Percentiles rank a stretch among this genome's conserved stretches.
Evolutionary conservation across 2,329 filamentous ascomycete genomes (phyloP).

Genomic region (Rhynchosporium secalis): DNA sequence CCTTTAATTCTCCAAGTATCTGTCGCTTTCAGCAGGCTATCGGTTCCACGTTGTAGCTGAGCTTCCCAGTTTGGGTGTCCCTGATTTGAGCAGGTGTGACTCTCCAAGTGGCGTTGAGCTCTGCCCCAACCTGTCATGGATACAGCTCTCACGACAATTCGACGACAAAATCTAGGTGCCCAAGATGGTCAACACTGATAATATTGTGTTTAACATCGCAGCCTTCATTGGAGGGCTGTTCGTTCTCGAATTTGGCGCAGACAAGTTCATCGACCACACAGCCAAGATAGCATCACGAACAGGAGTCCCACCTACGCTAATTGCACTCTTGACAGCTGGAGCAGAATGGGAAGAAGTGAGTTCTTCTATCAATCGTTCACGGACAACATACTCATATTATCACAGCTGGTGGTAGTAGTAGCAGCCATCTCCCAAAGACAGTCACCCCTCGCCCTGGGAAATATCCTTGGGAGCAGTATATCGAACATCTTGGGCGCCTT

Average conservation of each 20-base stretch:
- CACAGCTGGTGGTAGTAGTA: constrained; percentile 50
- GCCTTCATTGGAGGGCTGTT: constrained; percentile 49
- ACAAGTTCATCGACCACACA: constrained; percentile 54
- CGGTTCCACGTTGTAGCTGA: constrained; percentile 1
- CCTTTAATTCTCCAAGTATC: constrained; percentile 4
- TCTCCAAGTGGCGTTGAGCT: neutral
- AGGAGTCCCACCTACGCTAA: constrained; percentile 48
- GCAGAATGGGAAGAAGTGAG: constrained; percentile 57
- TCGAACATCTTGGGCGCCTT: constrained; percentile 58
- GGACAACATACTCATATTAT: constrained; percentile 11
- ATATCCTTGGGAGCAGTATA: constrained; percentile 54
- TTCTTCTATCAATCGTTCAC: neutral
- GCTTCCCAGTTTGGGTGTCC: neutral
- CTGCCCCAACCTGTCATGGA: constrained; percentile 1
- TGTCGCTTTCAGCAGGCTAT: constrained; percentile 13
- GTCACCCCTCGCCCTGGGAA: constrained; percentile 52
- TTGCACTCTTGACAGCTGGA: constrained; percentile 53
- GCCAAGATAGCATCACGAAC: constrained; percentile 48
- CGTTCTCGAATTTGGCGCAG: constrained; percentile 52
- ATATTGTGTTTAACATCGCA: constrained; percentile 43
- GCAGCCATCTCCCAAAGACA: constrained; percentile 48
- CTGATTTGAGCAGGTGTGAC: constrained; percentile 3
- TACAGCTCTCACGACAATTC: neutral
- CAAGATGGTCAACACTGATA: constrained; percentile 28
- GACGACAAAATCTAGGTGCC: neutral